phyloP scores from a whole-genome alignment of 2,329 filamentous ascomycete species.

The Aspergillus unguis region DNA sequence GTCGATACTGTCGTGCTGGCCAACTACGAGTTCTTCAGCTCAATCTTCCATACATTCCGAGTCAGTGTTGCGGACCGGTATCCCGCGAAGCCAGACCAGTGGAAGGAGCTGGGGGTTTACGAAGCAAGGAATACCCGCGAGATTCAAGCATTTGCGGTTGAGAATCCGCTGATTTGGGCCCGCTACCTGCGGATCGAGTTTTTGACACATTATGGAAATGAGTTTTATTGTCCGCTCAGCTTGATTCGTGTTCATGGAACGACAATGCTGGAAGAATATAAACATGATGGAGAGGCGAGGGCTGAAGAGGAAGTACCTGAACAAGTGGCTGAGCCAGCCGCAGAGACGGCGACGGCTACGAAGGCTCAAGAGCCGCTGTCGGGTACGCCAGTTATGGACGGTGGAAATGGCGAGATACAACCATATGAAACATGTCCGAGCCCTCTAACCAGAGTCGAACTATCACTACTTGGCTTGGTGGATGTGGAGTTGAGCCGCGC shows the following conservation, averaged over 20 bases:
- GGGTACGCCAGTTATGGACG: neutral
- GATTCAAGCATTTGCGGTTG: slow-evolving; percentile 90
- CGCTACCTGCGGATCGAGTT: slow-evolving; percentile 91
- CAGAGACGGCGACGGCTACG: slow-evolving; percentile 16
- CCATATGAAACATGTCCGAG: slow-evolving; percentile 19
- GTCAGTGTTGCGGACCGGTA: slow-evolving; percentile 93
- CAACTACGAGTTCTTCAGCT: slow-evolving; percentile 99
- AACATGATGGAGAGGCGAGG: slow-evolving; percentile 72
- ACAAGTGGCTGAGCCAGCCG: slow-evolving; percentile 35
- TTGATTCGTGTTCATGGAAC: slow-evolving; percentile 88
- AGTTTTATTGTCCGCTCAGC: slow-evolving; percentile 94
- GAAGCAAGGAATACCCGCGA: slow-evolving; percentile 90
- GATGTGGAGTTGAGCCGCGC: slow-evolving; percentile 17
- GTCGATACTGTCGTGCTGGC: slow-evolving; percentile 96
- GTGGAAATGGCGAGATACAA: slow-evolving; percentile 26
- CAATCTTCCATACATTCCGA: slow-evolving; percentile 86
- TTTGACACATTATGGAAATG: slow-evolving; percentile 87
- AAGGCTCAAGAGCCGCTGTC: slow-evolving; percentile 18
- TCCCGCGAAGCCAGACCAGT: slow-evolving; percentile 86
- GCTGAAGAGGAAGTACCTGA: slow-evolving; percentile 62
- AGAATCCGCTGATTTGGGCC: slow-evolving; percentile 93
- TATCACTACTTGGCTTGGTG: slow-evolving; percentile 11
- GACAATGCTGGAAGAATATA: slow-evolving; percentile 90
- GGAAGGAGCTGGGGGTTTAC: slow-evolving; percentile 83
- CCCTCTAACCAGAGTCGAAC: slow-evolving; percentile 14